These are phyloP conservation scores for Mucor indicus DNA, from an alignment of 371 early-diverging fungal genomes.

Conservation along the genomic window DNA sequence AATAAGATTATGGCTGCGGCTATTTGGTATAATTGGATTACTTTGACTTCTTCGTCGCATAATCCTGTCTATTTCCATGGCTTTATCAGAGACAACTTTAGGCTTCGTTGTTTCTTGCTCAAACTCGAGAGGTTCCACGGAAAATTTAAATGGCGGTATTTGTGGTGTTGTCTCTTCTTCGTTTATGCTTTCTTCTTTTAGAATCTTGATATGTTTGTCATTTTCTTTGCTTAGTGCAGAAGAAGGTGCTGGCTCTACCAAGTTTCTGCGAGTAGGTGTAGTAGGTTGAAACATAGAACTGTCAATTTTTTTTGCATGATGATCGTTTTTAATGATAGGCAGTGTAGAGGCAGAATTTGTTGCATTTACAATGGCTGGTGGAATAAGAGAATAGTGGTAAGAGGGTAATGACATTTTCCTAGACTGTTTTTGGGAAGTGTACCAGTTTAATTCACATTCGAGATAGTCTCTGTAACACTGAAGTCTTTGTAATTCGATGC, in stretches of 20 bases:
- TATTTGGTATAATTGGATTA: slow-evolving; percentile 23
- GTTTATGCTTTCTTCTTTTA: no score
- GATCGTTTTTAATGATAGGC: no score
- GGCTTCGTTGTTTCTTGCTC: no score
- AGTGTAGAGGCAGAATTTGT: no score
- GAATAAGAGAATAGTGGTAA: no score
- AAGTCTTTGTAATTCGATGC: slow-evolving; percentile 58
- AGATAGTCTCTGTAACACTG: slow-evolving; percentile 72
- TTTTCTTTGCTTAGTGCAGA: no score
- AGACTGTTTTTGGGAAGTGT: slow-evolving; percentile 9
- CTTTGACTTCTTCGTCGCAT: slow-evolving; percentile 32
- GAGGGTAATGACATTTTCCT: slow-evolving; percentile 20
- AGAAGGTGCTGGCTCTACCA: no score
- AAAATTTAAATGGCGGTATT: slow-evolving; percentile 5
- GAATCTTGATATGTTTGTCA: no score
- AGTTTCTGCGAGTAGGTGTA: no score
- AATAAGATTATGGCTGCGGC: background rate
- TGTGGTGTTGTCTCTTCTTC: background rate
- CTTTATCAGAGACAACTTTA: slow-evolving; percentile 3
- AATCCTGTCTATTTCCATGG: slow-evolving; percentile 15
- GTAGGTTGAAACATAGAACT: no score
- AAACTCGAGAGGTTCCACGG: background rate
- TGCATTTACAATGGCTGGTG: no score
- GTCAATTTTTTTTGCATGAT: no score
- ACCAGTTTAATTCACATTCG: slow-evolving; percentile 56